Percentiles rank a stretch among this genome's conserved stretches.
phyloP scores from a whole-genome alignment of 192 early-diverging fungal species.

The Backusella morwellensis region DNA sequence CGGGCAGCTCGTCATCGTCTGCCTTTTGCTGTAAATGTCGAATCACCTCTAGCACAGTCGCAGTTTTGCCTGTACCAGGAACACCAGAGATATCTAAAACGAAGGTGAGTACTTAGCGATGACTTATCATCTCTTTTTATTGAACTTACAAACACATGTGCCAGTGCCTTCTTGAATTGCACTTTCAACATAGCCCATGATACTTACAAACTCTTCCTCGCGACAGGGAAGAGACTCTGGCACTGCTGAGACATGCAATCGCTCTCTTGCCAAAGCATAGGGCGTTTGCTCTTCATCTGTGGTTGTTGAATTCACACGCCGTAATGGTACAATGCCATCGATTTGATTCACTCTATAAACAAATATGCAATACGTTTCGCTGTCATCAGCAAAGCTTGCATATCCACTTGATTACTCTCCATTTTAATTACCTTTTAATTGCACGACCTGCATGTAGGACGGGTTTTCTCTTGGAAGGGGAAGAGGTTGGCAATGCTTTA shows the following conservation, averaged over 20 bases:
- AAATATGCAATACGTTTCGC: neutral
- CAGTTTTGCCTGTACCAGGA: conserved; percentile 97
- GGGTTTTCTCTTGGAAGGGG: neutral
- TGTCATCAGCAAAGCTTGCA: neutral
- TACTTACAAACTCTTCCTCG: conserved; percentile 85
- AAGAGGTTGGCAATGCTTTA: neutral
- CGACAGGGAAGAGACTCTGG: conserved; percentile 92
- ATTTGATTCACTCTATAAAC: conserved; percentile 11
- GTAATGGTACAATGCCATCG: neutral
- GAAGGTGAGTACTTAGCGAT: neutral
- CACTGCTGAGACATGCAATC: conserved; percentile 88
- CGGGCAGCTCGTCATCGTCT: conserved; percentile 57
- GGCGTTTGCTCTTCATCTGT: conserved; percentile 19
- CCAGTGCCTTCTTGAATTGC: conserved; percentile 84
- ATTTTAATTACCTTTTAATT: neutral
- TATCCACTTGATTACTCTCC: neutral
- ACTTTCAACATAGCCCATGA: conserved; percentile 69
- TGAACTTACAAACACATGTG: conserved; percentile 76
- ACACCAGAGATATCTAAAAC: conserved; percentile 86
- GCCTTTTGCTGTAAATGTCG: conserved; percentile 61
- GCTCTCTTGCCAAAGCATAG: conserved; percentile 66
- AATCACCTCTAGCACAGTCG: conserved; percentile 86
- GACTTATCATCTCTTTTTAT: too few species aligned
- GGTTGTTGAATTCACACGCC: neutral
- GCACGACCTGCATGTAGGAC: neutral